These are phyloP conservation scores for Talaromyces funiculosus DNA, from an alignment of 2,329 filamentous ascomycete species.

Conservation along the genomic window DNA sequence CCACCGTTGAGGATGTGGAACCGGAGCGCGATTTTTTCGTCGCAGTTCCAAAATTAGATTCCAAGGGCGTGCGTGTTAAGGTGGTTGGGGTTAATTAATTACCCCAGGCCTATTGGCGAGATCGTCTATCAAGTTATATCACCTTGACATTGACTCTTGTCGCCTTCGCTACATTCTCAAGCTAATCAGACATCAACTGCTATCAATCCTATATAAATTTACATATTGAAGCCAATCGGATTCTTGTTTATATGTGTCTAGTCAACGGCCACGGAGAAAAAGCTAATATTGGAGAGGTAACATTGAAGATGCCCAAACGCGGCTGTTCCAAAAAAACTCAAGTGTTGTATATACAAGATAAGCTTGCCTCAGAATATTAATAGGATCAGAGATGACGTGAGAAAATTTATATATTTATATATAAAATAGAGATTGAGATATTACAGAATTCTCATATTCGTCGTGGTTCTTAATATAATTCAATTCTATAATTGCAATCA, in stretches of 20 bases:
- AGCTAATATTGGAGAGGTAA: too few species aligned
- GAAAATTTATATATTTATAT: not conserved
- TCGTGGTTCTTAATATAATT: too few species aligned
- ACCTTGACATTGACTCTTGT: not conserved
- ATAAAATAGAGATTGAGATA: too few species aligned
- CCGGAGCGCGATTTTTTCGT: constrained; percentile 7
- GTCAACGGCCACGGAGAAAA: too few species aligned
- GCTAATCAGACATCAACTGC: too few species aligned
- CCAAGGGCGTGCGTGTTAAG: constrained; percentile 6
- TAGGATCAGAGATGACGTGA: not conserved
- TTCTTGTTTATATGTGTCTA: too few species aligned
- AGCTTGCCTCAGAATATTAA: not conserved
- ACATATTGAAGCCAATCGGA: too few species aligned
- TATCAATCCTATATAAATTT: too few species aligned
- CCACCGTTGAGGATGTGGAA: constrained; percentile 26
- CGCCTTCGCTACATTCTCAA: not conserved
- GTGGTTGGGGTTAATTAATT: not conserved
- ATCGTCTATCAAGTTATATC: not conserved
- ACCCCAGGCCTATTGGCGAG: not conserved
- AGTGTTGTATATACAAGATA: not conserved
- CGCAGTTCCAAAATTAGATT: constrained; percentile 1
- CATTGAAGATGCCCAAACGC: too few species aligned
- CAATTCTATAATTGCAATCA: too few species aligned
- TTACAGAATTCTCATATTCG: not conserved
- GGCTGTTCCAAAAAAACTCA: too few species aligned